Evolutionary conservation across 441 rosid genomes (phyloP).

Genomic region (Populus trichocarpa): DNA sequence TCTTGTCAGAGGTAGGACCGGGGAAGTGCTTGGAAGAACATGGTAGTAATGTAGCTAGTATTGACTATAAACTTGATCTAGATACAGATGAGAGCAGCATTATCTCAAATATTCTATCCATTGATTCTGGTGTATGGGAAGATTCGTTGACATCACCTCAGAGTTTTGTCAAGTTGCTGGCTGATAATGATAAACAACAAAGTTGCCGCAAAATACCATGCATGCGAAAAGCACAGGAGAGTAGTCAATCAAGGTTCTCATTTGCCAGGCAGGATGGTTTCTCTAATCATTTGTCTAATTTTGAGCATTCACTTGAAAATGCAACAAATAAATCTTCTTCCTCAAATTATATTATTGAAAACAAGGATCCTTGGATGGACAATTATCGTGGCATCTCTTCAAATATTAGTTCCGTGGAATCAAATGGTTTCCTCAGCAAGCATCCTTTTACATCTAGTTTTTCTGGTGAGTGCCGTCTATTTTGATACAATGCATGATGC

Average conservation of each 20-base stretch:
- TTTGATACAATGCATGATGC: conserved; percentile 1
- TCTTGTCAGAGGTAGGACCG: conserved; percentile 29
- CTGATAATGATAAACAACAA: conserved; percentile 47
- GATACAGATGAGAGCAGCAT: conserved; percentile 62
- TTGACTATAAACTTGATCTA: conserved; percentile 17
- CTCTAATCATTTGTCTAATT: conserved; percentile 31
- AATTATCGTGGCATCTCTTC: conserved; percentile 42
- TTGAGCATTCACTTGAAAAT: conserved; percentile 29
- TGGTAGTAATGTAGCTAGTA: conserved; percentile 20
- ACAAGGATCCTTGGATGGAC: conserved; percentile 32
- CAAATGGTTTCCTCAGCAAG: conserved; percentile 30
- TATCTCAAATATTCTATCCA: conserved; percentile 65
- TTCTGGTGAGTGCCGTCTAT: conserved; percentile 45
- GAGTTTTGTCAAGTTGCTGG: conserved; percentile 49
- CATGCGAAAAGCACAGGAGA: conserved; percentile 51
- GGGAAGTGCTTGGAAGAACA: conserved; percentile 19
- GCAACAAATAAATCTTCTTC: conserved; percentile 22
- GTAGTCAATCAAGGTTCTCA: conserved; percentile 82
- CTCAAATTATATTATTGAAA: conserved; percentile 31
- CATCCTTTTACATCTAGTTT: conserved; percentile 42
- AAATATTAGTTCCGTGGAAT: conserved; percentile 37
- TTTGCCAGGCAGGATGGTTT: conserved; percentile 79
- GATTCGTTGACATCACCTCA: conserved; percentile 62
- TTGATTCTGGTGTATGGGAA: conserved; percentile 80
- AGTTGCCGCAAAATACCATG: conserved; percentile 39